Conservation (phyloP, 2,329 filamentous ascomycete species). For the Elsinoe perseae region DNA sequence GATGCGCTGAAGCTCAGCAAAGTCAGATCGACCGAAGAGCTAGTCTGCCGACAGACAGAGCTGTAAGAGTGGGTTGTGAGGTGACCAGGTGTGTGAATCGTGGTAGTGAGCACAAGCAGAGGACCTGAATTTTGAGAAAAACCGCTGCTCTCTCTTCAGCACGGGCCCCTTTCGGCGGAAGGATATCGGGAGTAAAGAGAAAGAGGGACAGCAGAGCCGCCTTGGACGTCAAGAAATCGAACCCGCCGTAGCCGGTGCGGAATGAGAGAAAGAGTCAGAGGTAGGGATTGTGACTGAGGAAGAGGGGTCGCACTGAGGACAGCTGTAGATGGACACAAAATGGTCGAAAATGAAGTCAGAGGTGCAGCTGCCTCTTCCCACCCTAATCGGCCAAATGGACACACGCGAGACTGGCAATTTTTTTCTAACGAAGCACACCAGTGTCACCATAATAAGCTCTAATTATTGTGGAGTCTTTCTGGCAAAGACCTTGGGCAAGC, state of each 20-base stretch:
- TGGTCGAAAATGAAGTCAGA: background rate
- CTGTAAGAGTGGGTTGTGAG: background rate
- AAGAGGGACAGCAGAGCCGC: conserved; percentile 8
- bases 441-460: background rate
- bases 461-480: background rate
- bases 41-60: background rate
- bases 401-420: conserved; percentile 1
- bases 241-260: background rate
- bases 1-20: background rate
- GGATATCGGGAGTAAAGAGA: background rate
- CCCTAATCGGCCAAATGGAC: conserved; percentile 8
- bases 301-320: background rate
- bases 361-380: background rate
- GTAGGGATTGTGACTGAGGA: background rate
- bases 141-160: conserved; percentile 1
- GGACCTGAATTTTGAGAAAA: conserved; percentile 5
- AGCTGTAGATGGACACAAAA: background rate
- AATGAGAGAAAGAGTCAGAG: background rate
- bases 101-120: conserved; percentile 11
- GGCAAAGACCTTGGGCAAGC: too few species aligned
- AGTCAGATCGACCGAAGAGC: background rate
- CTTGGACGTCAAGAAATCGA: background rate
- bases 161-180: conserved; percentile 10
- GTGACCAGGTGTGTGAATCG: background rate
- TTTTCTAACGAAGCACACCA: conserved; percentile 10